These are phyloP conservation scores for Nicotiana knightiana DNA, from an alignment of 257 asterid species.

Conservation along the genomic window DNA sequence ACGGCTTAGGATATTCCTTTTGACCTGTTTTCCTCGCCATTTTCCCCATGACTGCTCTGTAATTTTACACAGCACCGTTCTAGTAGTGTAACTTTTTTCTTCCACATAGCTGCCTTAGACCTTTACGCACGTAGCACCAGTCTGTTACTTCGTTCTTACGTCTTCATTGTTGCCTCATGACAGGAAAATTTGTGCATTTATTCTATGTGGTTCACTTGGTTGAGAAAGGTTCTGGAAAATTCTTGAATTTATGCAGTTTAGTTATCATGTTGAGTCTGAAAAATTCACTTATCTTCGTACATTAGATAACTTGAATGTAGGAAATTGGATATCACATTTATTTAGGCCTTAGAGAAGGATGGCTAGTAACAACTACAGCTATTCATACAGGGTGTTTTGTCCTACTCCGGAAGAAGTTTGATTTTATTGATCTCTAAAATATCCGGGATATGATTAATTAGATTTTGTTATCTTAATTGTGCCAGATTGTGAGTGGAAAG, in stretches of 20 bases:
- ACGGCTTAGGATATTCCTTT: not conserved
- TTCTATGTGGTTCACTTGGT: not conserved
- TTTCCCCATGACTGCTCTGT: not conserved
- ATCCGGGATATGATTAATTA: not conserved
- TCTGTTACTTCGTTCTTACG: not conserved
- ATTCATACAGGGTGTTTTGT: not conserved
- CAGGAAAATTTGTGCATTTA: not conserved
- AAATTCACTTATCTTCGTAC: not conserved
- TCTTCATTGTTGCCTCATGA: not conserved
- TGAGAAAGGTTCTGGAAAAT: not conserved
- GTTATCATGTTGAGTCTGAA: not conserved
- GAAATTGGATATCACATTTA: not conserved
- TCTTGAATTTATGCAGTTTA: not conserved
- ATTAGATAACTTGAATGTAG: not conserved
- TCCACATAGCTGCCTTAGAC: not conserved
- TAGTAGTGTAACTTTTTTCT: not conserved
- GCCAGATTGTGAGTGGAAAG: slow-evolving; percentile 97
- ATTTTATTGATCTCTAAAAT: not conserved
- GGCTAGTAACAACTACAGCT: not conserved
- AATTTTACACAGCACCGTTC: not conserved
- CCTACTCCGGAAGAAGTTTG: not conserved
- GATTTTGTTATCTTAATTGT: slow-evolving; percentile 1
- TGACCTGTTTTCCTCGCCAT: not conserved
- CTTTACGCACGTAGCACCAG: not conserved
- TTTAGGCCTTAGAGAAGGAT: not conserved